Evolutionary conservation across 1,284 basidiomycete genomes (phyloP).

Genomic region (Mrakiaceae sp.): DNA sequence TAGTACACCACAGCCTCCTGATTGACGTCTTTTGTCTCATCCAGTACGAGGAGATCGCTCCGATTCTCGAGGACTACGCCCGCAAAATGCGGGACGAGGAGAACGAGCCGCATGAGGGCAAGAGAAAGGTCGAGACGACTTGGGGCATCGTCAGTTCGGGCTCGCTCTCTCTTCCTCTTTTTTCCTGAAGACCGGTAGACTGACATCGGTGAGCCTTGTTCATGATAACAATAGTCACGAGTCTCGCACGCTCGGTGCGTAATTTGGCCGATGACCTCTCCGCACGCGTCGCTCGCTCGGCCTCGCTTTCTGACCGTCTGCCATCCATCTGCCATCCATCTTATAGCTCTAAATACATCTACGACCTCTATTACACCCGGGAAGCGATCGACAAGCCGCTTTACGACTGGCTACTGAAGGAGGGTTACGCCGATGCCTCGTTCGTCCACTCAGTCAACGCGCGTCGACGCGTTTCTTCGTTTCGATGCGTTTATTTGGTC

Average conservation of each 20-base stretch:
- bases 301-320: too few species aligned
- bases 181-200: background rate
- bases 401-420: constrained; percentile 97
- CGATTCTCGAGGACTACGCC: constrained; percentile 88
- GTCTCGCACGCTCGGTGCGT: too few species aligned
- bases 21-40: too few species aligned
- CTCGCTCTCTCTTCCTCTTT: background rate
- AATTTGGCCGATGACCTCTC: background rate
- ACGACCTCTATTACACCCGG: constrained; percentile 97
- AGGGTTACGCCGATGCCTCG: constrained; percentile 96
- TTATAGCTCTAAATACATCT: constrained; percentile 59
- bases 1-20: too few species aligned
- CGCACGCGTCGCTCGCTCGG: too few species aligned
- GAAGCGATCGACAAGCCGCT: constrained; percentile 88
- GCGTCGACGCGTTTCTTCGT: background rate
- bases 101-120: constrained; percentile 94
- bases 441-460: constrained; percentile 39
- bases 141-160: constrained; percentile 45
- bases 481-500: background rate
- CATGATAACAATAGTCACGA: too few species aligned
- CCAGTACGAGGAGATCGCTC: constrained; percentile 79
- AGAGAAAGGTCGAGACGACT: constrained; percentile 89
- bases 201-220: background rate
- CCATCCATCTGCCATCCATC: too few species aligned
- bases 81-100: constrained; percentile 97